Evolutionary conservation across 2,329 filamentous ascomycete species (phyloP).

Genomic region (Colletotrichum graminicola): DNA sequence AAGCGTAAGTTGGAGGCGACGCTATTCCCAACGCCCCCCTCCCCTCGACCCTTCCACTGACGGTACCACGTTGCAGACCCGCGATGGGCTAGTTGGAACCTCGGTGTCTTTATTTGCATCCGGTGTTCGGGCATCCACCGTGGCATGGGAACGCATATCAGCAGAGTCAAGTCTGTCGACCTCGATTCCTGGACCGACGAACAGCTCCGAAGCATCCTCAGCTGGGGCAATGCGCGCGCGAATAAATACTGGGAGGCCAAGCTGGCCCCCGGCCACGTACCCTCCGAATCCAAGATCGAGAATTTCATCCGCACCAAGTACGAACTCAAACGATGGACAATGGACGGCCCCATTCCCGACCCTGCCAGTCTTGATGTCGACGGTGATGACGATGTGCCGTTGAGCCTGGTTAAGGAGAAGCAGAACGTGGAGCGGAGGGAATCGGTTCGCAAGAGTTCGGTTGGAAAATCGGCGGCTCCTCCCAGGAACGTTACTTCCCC

Average conservation of each 20-base stretch:
- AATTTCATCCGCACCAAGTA: conserved; percentile 99
- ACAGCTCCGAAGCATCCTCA: conserved; percentile 91
- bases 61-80: conserved; percentile 72
- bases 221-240: conserved; percentile 95
- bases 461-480: conserved; percentile 57
- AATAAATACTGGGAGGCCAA: conserved; percentile 99
- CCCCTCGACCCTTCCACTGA: conserved; percentile 21
- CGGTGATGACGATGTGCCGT: conserved; percentile 84
- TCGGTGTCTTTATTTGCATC: conserved; percentile 97
- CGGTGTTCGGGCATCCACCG: conserved; percentile 98
- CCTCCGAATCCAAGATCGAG: conserved; percentile 98
- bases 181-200: conserved; percentile 99
- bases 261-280: conserved; percentile 88
- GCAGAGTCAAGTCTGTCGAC: conserved; percentile 97
- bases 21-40: neutral
- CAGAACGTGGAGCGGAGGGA: conserved; percentile 72
- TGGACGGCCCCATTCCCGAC: conserved; percentile 95
- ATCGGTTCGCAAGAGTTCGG: conserved; percentile 70
- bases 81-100: conserved; percentile 99
- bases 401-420: conserved; percentile 75
- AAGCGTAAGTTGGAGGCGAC: conserved; percentile 79
- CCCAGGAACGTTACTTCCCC: conserved; percentile 44
- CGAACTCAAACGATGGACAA: conserved; percentile 98
- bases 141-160: conserved; percentile 99
- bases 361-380: conserved; percentile 87